Percentiles rank a stretch among this genome's conserved stretches.
Conservation (phyloP, 441 rosid species). For the Euphorbia celastroides region DNA sequence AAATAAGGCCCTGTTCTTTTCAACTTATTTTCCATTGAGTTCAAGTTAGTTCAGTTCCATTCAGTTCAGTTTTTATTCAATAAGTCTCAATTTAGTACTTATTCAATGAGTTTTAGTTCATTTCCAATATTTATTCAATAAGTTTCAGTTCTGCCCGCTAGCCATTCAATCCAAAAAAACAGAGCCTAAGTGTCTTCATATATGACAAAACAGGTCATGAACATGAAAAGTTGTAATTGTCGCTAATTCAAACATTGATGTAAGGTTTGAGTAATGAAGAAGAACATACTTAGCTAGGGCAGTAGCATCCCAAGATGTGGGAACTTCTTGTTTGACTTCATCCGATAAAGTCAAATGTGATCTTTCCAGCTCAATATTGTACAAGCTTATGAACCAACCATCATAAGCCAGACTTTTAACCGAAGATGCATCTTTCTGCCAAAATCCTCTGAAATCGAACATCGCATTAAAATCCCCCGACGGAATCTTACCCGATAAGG, state of each 20-base stretch:
- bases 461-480: conserved; percentile 69
- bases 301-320: conserved; percentile 78
- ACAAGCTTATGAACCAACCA: conserved; percentile 86
- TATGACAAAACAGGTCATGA: no score
- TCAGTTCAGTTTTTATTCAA: no score
- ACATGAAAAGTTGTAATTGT: no score
- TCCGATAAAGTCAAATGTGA: conserved; percentile 56
- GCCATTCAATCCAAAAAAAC: no score
- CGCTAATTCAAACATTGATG: not conserved
- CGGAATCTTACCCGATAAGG: conserved; percentile 74
- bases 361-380: conserved; percentile 72
- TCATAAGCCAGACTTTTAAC: conserved; percentile 64
- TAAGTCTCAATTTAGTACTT: no score
- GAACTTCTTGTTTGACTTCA: conserved; percentile 65
- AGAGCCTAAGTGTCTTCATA: no score
- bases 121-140: no score
- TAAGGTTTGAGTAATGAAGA: conserved; percentile 10
- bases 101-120: no score
- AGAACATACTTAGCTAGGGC: conserved; percentile 81
- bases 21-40: no score
- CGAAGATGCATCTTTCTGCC: conserved; percentile 79
- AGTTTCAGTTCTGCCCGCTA: no score
- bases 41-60: no score
- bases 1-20: not conserved
- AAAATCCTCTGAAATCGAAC: conserved; percentile 61